These are phyloP conservation scores for Lecanicillium sp. DNA, from an alignment of 2,329 filamentous ascomycete species.

Conservation along the genomic window DNA sequence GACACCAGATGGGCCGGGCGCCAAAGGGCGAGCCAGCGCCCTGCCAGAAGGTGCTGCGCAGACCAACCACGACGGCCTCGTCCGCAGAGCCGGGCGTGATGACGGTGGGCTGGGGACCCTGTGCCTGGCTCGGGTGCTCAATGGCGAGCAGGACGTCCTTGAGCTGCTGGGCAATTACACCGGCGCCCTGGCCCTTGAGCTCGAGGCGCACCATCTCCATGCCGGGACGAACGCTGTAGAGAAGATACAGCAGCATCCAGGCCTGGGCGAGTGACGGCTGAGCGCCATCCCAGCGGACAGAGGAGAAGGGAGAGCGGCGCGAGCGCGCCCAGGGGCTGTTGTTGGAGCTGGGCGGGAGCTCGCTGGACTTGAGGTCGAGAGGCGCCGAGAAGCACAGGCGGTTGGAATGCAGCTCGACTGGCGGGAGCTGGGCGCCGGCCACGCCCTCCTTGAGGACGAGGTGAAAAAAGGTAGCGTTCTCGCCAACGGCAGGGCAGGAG, in stretches of 20 bases:
- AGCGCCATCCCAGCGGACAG: slow-evolving; percentile 34
- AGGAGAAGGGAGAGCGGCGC: slow-evolving; percentile 41
- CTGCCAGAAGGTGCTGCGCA: slow-evolving; percentile 59
- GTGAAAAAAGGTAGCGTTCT: slow-evolving; percentile 23
- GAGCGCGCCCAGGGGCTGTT: slow-evolving; percentile 51
- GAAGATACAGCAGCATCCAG: slow-evolving; percentile 45
- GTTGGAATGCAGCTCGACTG: slow-evolving; percentile 23
- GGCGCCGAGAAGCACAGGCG: slow-evolving; percentile 38
- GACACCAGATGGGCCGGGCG: slow-evolving; percentile 53
- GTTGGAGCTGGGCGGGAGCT: slow-evolving; percentile 40
- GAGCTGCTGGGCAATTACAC: slow-evolving; percentile 30
- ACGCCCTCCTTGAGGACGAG: slow-evolving; percentile 21
- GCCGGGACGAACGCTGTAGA: slow-evolving; percentile 41
- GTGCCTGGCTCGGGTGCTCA: slow-evolving; percentile 34
- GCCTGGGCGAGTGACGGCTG: slow-evolving; percentile 40
- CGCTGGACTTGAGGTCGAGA: slow-evolving; percentile 38
- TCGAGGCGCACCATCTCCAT: slow-evolving; percentile 42
- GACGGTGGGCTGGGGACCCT: slow-evolving; percentile 16
- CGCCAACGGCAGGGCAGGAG: no score
- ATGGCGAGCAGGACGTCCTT: slow-evolving; percentile 40
- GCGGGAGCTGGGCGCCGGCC: slow-evolving; percentile 18
- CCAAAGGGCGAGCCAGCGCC: slow-evolving; percentile 62
- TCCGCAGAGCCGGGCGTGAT: slow-evolving; percentile 12
- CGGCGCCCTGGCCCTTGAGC: slow-evolving; percentile 30
- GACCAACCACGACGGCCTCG: slow-evolving; percentile 31